These are phyloP conservation scores for Pestalotiopsis sp. DNA, from an alignment of 2,329 filamentous ascomycete species.

Conservation along the genomic window DNA sequence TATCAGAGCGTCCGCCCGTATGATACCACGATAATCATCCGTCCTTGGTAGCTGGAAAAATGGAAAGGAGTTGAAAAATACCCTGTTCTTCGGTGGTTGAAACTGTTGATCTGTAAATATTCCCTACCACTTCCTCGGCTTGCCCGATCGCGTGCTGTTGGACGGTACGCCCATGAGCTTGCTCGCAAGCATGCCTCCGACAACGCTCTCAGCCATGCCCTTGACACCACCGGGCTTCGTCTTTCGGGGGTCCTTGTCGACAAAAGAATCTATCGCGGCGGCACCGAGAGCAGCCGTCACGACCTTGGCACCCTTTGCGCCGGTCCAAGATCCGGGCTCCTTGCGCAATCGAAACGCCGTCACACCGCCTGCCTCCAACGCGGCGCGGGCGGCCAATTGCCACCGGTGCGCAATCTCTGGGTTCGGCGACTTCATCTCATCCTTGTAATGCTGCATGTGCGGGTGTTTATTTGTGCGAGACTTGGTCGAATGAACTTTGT, in stretches of 20 bases:
- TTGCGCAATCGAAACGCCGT: constrained; percentile 47
- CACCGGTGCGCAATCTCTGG: constrained; percentile 22
- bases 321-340: constrained; percentile 46
- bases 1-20: neutral
- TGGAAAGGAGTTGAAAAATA: neutral
- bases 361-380: constrained; percentile 47
- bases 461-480: neutral
- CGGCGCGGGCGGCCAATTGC: constrained; percentile 43
- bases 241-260: constrained; percentile 32
- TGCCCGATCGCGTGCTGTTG: constrained; percentile 16
- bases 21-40: neutral
- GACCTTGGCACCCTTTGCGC: constrained; percentile 48
- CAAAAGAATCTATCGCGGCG: constrained; percentile 47
- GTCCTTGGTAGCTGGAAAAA: no score
- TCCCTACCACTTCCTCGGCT: constrained; percentile 11
- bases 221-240: constrained; percentile 24
- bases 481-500: neutral
- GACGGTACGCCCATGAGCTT: constrained; percentile 29
- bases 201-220: constrained; percentile 30
- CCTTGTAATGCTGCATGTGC: constrained; percentile 1
- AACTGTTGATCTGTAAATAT: neutral
- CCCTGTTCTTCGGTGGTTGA: neutral
- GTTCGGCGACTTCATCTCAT: constrained; percentile 11
- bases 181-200: constrained; percentile 28
- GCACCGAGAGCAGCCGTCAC: constrained; percentile 50